phyloP scores from a whole-genome alignment of 1,139 yeast genomes.

The Saccharomycopsis hybrid region DNA sequence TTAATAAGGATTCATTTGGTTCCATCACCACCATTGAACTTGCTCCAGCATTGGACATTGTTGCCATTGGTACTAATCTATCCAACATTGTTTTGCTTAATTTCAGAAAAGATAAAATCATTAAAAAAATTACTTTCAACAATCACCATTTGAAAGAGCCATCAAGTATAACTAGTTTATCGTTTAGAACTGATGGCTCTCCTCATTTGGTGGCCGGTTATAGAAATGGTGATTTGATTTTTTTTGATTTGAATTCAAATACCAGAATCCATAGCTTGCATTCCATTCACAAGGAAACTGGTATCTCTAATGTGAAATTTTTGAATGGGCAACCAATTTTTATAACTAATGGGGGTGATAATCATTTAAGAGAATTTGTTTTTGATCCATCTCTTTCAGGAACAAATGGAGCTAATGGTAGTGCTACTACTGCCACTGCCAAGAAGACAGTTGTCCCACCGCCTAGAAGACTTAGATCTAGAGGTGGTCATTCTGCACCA shows the following conservation, averaged over 20 bases:
- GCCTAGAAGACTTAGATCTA: slow-evolving; percentile 83
- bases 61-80: slow-evolving; percentile 68
- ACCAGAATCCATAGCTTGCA: slow-evolving; percentile 71
- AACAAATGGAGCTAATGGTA: slow-evolving; percentile 43
- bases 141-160: slow-evolving; percentile 41
- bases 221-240: slow-evolving; percentile 73
- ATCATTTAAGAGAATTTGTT: slow-evolving; percentile 80
- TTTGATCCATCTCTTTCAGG: slow-evolving; percentile 85
- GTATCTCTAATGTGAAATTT: slow-evolving; percentile 70
- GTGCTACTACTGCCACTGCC: too few species aligned
- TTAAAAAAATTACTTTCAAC: slow-evolving; percentile 42
- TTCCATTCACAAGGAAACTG: slow-evolving; percentile 67
- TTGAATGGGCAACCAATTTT: slow-evolving; percentile 89
- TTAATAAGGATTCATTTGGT: slow-evolving; percentile 11
- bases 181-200: slow-evolving; percentile 90
- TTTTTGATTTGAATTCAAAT: slow-evolving; percentile 72
- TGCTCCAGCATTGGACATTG: slow-evolving; percentile 81
- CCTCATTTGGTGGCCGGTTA: slow-evolving; percentile 80
- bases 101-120: slow-evolving; percentile 54
- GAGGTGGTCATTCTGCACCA: slow-evolving; percentile 97
- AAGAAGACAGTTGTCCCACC: slow-evolving; percentile 63
- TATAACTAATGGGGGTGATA: slow-evolving; percentile 91
- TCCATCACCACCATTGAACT: slow-evolving; percentile 57
- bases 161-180: slow-evolving; percentile 56
- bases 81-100: slow-evolving; percentile 68